These are phyloP conservation scores for Trichoderma arundinaceum DNA, from an alignment of 2,329 filamentous ascomycete species.

Conservation along the genomic window DNA sequence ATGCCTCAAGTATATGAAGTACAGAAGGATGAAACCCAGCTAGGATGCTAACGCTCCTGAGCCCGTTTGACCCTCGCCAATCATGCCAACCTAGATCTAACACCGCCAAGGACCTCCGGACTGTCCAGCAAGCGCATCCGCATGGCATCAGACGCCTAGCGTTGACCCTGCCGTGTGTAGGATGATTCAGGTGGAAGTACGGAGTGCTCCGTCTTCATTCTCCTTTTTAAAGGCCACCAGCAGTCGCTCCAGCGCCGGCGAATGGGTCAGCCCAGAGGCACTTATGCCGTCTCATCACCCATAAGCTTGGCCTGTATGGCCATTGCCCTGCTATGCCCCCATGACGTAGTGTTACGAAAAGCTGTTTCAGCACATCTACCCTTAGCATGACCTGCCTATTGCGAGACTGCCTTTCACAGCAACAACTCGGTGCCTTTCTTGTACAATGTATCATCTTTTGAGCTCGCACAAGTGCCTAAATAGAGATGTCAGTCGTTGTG, in stretches of 20 bases:
- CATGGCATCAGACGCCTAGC: neutral
- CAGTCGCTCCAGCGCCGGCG: neutral
- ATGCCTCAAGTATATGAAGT: slow-evolving; percentile 24
- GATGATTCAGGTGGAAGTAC: slow-evolving; percentile 17
- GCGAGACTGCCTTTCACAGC: neutral
- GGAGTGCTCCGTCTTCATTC: neutral
- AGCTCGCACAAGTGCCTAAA: too few relatives aligned
- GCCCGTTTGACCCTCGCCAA: slow-evolving; percentile 14
- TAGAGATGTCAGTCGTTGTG: too few relatives aligned
- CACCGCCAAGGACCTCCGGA: neutral
- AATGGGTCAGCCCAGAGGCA: neutral
- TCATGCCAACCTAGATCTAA: slow-evolving; percentile 4
- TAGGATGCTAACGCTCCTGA: slow-evolving; percentile 21
- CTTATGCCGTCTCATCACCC: slow-evolving; percentile 2
- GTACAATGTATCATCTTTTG: too few relatives aligned
- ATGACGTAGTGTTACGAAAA: slow-evolving; percentile 17
- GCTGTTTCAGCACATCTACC: slow-evolving; percentile 8
- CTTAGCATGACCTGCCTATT: slow-evolving; percentile 1
- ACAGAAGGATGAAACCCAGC: slow-evolving; percentile 26
- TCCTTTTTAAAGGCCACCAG: neutral
- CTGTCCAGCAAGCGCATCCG: neutral
- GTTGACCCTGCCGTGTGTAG: neutral
- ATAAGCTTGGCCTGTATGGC: neutral
- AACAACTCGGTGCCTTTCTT: neutral
- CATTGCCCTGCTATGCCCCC: slow-evolving; percentile 1